A percentile compares a stretch with the other conserved stretches of the same genome.
Conservation (phyloP, 371 early-diverging fungal genomes). For the Phascolomyces articulosus region DNA sequence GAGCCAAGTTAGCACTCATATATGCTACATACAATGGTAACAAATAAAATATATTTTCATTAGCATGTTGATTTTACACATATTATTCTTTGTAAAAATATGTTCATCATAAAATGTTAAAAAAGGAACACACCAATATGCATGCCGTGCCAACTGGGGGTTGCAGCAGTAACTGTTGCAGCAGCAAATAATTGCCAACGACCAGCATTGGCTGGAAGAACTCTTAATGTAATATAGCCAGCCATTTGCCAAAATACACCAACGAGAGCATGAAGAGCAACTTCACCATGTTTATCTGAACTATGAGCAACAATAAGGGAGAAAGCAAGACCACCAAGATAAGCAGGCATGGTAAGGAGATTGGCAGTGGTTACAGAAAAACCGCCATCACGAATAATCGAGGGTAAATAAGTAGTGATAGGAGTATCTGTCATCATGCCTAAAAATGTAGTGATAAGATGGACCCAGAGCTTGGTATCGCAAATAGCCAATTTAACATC, state of each 20-base stretch:
- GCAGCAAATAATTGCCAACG: conserved; percentile 46
- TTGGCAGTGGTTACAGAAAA: conserved; percentile 53
- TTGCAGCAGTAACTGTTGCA: conserved; percentile 24
- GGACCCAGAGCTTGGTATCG: conserved; percentile 49
- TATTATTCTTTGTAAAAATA: too few species aligned
- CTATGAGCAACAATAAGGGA: conserved; percentile 48
- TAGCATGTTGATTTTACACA: too few species aligned
- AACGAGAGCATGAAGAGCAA: conserved; percentile 44
- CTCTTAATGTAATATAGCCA: conserved; percentile 44
- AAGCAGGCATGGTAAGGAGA: conserved; percentile 54
- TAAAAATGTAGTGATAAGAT: conserved; percentile 31
- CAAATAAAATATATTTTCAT: too few species aligned
- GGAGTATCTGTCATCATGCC: conserved; percentile 42
- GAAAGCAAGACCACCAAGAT: conserved; percentile 40
- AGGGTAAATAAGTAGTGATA: conserved; percentile 45
- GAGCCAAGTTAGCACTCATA: conserved; percentile 53
- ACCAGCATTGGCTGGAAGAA: conserved; percentile 42
- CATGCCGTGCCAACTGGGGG: conserved; percentile 51
- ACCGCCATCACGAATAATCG: conserved; percentile 52
- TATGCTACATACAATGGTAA: too few species aligned
- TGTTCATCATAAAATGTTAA: background rate
- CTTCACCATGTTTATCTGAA: conserved; percentile 46
- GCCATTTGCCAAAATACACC: conserved; percentile 36
- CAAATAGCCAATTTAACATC: conserved; percentile 11
- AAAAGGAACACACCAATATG: conserved; percentile 20